These are phyloP conservation scores for Fusarium newnesense DNA, from an alignment of 2,329 filamentous ascomycete species.

Conservation along the genomic window DNA sequence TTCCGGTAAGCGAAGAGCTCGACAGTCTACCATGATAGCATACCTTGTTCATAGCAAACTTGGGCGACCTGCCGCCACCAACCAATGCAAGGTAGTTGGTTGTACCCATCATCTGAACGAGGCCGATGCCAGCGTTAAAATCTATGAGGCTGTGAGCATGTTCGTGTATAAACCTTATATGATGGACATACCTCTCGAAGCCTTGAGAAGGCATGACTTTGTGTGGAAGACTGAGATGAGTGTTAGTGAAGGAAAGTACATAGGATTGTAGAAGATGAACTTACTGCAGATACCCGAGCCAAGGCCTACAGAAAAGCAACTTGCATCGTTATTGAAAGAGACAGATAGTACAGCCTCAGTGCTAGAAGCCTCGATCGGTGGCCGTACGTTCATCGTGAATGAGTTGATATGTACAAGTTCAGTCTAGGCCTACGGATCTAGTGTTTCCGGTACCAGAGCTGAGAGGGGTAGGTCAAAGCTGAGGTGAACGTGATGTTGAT, in stretches of 20 bases:
- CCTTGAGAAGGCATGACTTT: conserved; percentile 76
- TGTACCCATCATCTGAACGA: conserved; percentile 87
- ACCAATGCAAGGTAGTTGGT: conserved; percentile 90
- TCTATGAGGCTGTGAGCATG: conserved; percentile 56
- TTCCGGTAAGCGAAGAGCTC: conserved; percentile 1
- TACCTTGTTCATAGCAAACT: conserved; percentile 88
- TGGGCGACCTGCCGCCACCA: conserved; percentile 85
- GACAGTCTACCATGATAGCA: not conserved
- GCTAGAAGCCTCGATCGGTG: conserved; percentile 80
- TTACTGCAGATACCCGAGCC: conserved; percentile 87
- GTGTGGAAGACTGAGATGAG: conserved; percentile 72
- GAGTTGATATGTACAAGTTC: conserved; percentile 11
- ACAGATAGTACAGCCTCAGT: conserved; percentile 82
- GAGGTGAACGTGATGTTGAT: not conserved
- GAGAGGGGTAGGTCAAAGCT: conserved; percentile 29
- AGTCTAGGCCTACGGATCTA: conserved; percentile 5
- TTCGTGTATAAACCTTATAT: not conserved
- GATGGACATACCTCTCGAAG: conserved; percentile 55
- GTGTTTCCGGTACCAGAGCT: conserved; percentile 2
- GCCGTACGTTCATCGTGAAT: conserved; percentile 83
- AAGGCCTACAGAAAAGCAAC: conserved; percentile 86
- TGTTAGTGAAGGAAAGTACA: conserved; percentile 22
- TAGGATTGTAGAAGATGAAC: conserved; percentile 42
- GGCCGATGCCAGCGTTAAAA: conserved; percentile 83
- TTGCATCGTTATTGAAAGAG: conserved; percentile 86